These are phyloP conservation scores for Colletotrichum sojae DNA, from an alignment of 2,329 filamentous ascomycete species.

Conservation along the genomic window DNA sequence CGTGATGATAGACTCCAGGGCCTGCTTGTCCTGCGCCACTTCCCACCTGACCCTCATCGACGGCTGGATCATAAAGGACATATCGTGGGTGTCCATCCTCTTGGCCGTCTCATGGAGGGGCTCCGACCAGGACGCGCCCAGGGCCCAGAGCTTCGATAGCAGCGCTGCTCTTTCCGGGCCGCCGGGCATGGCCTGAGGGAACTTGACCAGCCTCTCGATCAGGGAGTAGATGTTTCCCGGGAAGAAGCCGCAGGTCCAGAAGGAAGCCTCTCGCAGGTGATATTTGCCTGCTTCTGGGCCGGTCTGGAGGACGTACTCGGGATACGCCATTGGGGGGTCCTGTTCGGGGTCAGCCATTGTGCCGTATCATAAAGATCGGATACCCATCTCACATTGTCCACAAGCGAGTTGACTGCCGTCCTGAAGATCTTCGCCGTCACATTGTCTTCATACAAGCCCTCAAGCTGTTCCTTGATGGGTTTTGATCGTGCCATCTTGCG, in stretches of 20 bases:
- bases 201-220: slow-evolving; percentile 51
- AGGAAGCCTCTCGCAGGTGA: slow-evolving; percentile 37
- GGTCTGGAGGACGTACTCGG: slow-evolving; percentile 43
- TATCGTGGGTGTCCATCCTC: slow-evolving; percentile 66
- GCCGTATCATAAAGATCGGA: too few species aligned
- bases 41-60: slow-evolving; percentile 64
- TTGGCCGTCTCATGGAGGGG: slow-evolving; percentile 52
- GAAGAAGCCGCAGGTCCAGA: slow-evolving; percentile 58
- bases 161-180: slow-evolving; percentile 34
- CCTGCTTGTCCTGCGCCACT: slow-evolving; percentile 54
- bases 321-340: slow-evolving; percentile 41
- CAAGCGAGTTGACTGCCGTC: slow-evolving; percentile 35
- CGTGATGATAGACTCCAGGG: slow-evolving; percentile 56
- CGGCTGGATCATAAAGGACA: slow-evolving; percentile 68
- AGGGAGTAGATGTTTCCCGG: slow-evolving; percentile 53
- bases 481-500: slow-evolving; percentile 5
- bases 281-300: slow-evolving; percentile 41
- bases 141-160: slow-evolving; percentile 44
- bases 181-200: slow-evolving; percentile 44
- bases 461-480: slow-evolving; percentile 25
- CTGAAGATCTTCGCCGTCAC: slow-evolving; percentile 42
- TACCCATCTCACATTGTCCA: slow-evolving; percentile 33
- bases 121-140: slow-evolving; percentile 51
- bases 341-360: background rate
- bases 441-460: slow-evolving; percentile 41